Base-by-base conservation (phyloP, 129 eudicot species). In the Pittosporum tobira region DNA sequence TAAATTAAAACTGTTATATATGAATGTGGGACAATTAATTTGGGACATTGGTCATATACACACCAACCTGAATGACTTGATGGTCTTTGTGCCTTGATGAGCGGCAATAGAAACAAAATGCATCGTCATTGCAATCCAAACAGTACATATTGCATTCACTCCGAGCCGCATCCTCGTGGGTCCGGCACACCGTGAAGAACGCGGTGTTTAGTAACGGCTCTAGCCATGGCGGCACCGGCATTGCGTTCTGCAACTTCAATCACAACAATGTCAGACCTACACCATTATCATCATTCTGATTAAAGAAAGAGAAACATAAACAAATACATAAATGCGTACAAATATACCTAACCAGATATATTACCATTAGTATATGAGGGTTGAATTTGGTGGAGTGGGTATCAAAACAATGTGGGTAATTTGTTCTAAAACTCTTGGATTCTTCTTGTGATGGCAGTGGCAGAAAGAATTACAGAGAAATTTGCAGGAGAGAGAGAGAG, bases 81-180 rank as follows among this genome's bases (percentile, higher is more conserved):
- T 91, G 98, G 66, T 91, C 96, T 61, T 83, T 80, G 70, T 91
- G 98, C 59, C 59, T 81, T 0, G 98, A 80, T 21, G 98, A 91
- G 54, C 95, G 67, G 77, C 98, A 91, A 51, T 91, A 91, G 70
- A 78, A 91, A 83, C 98, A 91, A 48, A 91, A 91, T 14, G 95
- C 77, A 45, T 71, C 75, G 28, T 62, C 68, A 59, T 83, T 77
- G 75, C 98, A 91, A 50, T 91, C 98, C 54, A 91, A 51, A 52
- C 98, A 91, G 55, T 56, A 91, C 98, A 91, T 91, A 26, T 91
- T 91, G 58, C 98, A 83, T 66, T 91, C 98, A 54, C 98, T 86
- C 67, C 94, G 54, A 20, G 98, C 90, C 21, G 94, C 95, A 24
- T 79, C 94, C 4, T 83, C 76, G 62, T 91, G 98, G 1, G 76